phyloP scores from a whole-genome alignment of 176 grass and related monocot genomes.

The Leersia perrieri region DNA sequence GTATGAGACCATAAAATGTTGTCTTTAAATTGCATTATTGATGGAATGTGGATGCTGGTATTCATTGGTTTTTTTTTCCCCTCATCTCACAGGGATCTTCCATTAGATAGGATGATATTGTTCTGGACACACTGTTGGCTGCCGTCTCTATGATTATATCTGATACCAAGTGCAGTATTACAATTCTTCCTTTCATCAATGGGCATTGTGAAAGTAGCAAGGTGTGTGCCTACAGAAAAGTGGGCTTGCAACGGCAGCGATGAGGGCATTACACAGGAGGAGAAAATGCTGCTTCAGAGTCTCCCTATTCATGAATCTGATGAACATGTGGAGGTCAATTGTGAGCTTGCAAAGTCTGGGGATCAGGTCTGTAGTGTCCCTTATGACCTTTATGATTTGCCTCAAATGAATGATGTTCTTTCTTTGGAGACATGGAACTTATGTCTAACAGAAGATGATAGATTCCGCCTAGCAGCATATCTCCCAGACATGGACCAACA shows the following conservation, averaged over 20 bases:
- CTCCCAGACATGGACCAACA: conserved; percentile 78
- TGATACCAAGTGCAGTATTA: neutral
- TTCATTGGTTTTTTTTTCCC: neutral
- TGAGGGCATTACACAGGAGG: conserved; percentile 48
- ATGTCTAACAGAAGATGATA: conserved; percentile 77
- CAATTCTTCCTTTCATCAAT: conserved; percentile 25
- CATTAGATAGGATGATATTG: conserved; percentile 7
- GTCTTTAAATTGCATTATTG: neutral
- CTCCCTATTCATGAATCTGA: conserved; percentile 38
- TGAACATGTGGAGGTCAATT: conserved; percentile 56
- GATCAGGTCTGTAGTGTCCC: conserved; percentile 67
- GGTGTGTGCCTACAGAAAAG: neutral
- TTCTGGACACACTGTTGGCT: neutral
- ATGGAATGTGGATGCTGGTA: neutral
- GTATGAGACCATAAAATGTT: neutral
- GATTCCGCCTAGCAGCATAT: conserved; percentile 54
- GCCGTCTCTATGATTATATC: conserved; percentile 25
- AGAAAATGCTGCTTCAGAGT: conserved; percentile 38
- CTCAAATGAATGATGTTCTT: conserved; percentile 54
- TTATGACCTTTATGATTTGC: conserved; percentile 76
- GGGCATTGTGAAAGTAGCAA: conserved; percentile 63
- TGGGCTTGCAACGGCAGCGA: conserved; percentile 10
- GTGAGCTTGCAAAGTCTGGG: conserved; percentile 55
- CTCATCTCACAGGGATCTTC: conserved; percentile 32
- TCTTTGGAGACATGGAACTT: conserved; percentile 85